A percentile compares a stretch with the other conserved stretches of the same genome.
phyloP scores from a whole-genome alignment of 768 basidiomycete genomes.

The Trametes meyenii region DNA sequence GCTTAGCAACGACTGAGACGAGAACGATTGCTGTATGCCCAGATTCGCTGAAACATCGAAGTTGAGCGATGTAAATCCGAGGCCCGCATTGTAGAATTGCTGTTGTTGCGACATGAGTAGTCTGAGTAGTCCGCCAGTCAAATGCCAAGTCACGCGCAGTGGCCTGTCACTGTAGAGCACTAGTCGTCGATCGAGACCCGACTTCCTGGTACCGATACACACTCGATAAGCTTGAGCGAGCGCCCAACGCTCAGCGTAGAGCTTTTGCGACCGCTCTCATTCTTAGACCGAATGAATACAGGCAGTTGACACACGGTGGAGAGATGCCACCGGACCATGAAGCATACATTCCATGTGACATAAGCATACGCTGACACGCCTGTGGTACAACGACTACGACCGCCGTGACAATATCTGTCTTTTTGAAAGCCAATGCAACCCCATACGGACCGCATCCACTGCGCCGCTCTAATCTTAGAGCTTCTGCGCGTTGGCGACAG shows the following conservation, averaged over 20 bases:
- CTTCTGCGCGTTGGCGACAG: slow-evolving; percentile 60
- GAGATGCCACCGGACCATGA: not conserved
- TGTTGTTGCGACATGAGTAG: slow-evolving; percentile 7
- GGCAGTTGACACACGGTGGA: not conserved
- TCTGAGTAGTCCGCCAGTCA: too few species aligned
- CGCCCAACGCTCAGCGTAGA: too few species aligned
- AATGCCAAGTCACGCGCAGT: too few species aligned
- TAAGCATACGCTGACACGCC: slow-evolving; percentile 13
- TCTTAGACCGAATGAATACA: not conserved
- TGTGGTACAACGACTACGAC: slow-evolving; percentile 16
- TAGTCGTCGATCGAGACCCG: too few species aligned
- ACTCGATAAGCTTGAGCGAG: too few species aligned
- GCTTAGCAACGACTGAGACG: slow-evolving; percentile 15
- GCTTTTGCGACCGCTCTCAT: too few species aligned
- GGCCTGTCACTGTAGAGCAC: too few species aligned
- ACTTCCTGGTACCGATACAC: too few species aligned
- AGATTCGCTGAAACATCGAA: slow-evolving; percentile 10
- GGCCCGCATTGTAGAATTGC: slow-evolving; percentile 5
- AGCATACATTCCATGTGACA: slow-evolving; percentile 22
- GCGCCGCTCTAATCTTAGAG: slow-evolving; percentile 47
- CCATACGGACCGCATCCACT: slow-evolving; percentile 5
- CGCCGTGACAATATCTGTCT: not conserved
- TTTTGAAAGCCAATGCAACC: slow-evolving; percentile 14
- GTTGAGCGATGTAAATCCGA: not conserved
- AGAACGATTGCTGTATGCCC: slow-evolving; percentile 8